Percentiles rank a stretch among this genome's conserved stretches.
Conservation (phyloP, 2,329 filamentous ascomycete genomes). For the Colletotrichum sojae region DNA sequence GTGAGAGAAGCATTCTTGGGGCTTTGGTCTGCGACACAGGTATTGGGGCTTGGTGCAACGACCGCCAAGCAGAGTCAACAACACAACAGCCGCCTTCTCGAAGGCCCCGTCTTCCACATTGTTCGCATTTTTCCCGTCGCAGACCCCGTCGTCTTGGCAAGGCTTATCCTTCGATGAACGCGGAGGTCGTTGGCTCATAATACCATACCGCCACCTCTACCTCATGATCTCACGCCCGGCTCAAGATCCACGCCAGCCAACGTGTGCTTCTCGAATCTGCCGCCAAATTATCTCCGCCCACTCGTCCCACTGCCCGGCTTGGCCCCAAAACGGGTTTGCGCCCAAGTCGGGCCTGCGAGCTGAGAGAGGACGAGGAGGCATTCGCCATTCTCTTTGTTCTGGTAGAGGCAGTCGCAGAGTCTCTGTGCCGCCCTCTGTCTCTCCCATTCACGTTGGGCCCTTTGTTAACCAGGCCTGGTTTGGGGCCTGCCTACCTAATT, state of each 20-base stretch:
- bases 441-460: not conserved
- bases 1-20: no score
- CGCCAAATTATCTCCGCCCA: constrained; percentile 1
- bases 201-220: not conserved
- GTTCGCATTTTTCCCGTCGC: not conserved
- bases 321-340: not conserved
- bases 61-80: not conserved
- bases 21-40: no score
- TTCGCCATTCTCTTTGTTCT: constrained; percentile 17
- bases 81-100: constrained; percentile 1
- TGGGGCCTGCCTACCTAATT: not conserved
- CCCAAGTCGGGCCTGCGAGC: not conserved
- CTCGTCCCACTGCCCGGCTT: not conserved
- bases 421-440: no score
- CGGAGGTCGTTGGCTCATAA: constrained; percentile 11
- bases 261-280: constrained; percentile 9
- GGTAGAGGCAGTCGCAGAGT: not conserved
- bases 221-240: constrained; percentile 10
- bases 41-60: not conserved
- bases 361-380: not conserved
- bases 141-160: not conserved
- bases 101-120: not conserved
- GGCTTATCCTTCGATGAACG: constrained; percentile 9
- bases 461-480: not conserved
- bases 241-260: not conserved